These are phyloP conservation scores for Komagataella phaffii DNA, from an alignment of 805 yeast species.

Conservation along the genomic window DNA sequence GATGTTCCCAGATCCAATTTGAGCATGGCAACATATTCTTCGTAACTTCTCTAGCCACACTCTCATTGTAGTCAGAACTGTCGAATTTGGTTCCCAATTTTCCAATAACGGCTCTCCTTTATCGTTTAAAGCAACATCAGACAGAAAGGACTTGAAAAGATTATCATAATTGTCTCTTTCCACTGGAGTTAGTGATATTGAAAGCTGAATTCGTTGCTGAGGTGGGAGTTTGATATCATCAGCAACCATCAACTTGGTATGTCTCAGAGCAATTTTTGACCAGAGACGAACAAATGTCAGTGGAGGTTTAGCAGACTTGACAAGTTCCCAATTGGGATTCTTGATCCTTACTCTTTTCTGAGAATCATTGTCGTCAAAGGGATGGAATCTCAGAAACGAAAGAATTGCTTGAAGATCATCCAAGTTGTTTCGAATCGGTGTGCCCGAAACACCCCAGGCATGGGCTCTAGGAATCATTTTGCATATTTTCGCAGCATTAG, in stretches of 20 bases:
- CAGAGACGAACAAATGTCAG: slow-evolving; percentile 35
- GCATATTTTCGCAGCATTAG: slow-evolving; percentile 73
- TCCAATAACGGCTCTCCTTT: slow-evolving; percentile 34
- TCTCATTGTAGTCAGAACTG: slow-evolving; percentile 35
- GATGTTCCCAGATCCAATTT: slow-evolving; percentile 10
- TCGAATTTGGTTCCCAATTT: slow-evolving; percentile 32
- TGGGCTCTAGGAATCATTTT: slow-evolving; percentile 71
- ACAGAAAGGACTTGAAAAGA: slow-evolving; percentile 43
- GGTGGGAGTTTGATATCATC: slow-evolving; percentile 68
- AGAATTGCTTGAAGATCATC: slow-evolving; percentile 61
- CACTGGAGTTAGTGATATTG: slow-evolving; percentile 66
- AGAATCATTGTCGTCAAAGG: slow-evolving; percentile 32
- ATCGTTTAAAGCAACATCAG: slow-evolving; percentile 38
- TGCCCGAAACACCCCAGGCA: slow-evolving; percentile 97
- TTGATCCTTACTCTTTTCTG: slow-evolving; percentile 3
- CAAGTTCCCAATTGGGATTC: slow-evolving; percentile 14
- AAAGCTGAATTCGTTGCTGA: slow-evolving; percentile 56
- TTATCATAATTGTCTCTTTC: slow-evolving; percentile 78
- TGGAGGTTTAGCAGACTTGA: slow-evolving; percentile 12
- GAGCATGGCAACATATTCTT: slow-evolving; percentile 77
- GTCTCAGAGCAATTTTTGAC: slow-evolving; percentile 48
- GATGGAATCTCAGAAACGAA: slow-evolving; percentile 51
- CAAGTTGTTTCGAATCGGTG: slow-evolving; percentile 63
- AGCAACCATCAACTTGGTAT: slow-evolving; percentile 73
- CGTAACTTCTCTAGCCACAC: slow-evolving; percentile 60